Base-by-base conservation (phyloP, 768 basidiomycete species). In the Saitozyma sp. region DNA sequence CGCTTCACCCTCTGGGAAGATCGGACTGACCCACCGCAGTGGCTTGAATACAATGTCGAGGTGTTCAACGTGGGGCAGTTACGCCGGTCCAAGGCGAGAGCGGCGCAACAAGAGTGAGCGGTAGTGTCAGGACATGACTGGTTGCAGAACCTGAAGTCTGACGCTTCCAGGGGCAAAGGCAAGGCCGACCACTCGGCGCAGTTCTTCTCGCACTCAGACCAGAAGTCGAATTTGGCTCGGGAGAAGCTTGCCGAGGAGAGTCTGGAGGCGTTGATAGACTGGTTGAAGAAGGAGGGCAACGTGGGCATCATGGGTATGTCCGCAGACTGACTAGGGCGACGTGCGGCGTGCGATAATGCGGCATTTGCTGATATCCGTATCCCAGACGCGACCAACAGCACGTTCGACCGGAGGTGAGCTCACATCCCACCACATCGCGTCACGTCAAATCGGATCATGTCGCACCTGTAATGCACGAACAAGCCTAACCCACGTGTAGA, bases 21-120 rank as follows among this genome's bases (percentile, higher is more conserved):
- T 46, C 17, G 9, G 2, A 29, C 29, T 29, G 29, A 29, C 2
- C 29, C 39, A 9, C 20, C 19, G 39, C 68, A 98, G 93, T 99
- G 96, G 96, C 85, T 99, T 50, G 96, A 99, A 80, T 99, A 97
- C 78, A 87, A 95, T 68, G 95, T 96, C 68, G 90, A 92, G 84
- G 96, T 98, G 6, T 98, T 98, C 84, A 98, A 99, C 75, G 96
- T 98, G 38, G 96, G 95, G 7, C 95, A 98, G 78, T 82, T 96
- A 20, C 85, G 94, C 60, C 86, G 93, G 38, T 89, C 89, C 1
- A 86, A 93, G 66, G 95, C 95, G 14, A 43, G 70, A 42, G 54
- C 65, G 11, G 66, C 65, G 42, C 49, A 67, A 40, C 67, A 74
- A 61, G 55, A 57, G 64, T 73, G 42, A 59, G 66, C 46, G 13